phyloP scores from a whole-genome alignment of 2,329 filamentous ascomycete genomes.

The Phialophora chinensis region DNA sequence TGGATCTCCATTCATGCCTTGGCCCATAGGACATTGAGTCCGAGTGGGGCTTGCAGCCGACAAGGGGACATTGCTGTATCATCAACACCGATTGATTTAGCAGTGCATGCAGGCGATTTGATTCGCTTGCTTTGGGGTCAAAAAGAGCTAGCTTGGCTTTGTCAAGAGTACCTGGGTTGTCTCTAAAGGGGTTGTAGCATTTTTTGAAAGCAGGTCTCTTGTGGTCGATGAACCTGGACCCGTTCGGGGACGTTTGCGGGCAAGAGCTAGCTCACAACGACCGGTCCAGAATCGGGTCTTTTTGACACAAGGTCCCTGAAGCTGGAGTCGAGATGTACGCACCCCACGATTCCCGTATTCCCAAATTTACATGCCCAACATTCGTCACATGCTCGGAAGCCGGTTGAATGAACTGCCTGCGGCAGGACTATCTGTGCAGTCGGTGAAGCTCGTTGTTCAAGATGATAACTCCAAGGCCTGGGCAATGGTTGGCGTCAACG shows the following conservation, averaged over 20 bases:
- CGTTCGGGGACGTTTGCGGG: not conserved
- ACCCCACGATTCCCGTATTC: not conserved
- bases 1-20: constrained; percentile 10
- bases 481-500: not conserved
- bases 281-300: not conserved
- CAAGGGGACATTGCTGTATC: not conserved
- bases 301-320: not conserved
- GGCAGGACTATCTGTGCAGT: not conserved
- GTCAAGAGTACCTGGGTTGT: not conserved
- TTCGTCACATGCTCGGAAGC: not conserved
- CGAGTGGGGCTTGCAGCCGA: not conserved
- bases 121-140: not conserved
- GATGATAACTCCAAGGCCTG: not conserved
- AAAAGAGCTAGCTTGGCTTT: not conserved
- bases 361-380: not conserved
- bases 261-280: not conserved
- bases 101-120: not conserved
- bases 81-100: constrained; percentile 12
- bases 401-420: not conserved
- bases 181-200: not conserved
- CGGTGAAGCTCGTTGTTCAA: not conserved
- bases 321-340: not conserved
- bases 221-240: not conserved
- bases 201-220: not conserved
- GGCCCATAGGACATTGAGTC: not conserved